Evolutionary conservation across 1,139 yeast species (phyloP), one percentile per base, ranked within the genome.

Genomic region (Debaryomyces udenii): DNA sequence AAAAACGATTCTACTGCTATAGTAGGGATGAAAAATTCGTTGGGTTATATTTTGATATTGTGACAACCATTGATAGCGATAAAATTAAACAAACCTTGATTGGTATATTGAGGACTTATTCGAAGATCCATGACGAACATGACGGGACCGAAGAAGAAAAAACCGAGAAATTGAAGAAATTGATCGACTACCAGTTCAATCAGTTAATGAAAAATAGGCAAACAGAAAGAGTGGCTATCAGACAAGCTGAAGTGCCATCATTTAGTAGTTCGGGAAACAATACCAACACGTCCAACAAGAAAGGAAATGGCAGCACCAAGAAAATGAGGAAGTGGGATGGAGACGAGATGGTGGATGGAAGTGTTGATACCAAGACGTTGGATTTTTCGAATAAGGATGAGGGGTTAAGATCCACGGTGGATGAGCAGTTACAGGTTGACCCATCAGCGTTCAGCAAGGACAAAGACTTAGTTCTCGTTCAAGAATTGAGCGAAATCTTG

Each of bases 291-390:
- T 57, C 61, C 3, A 45, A 52, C 28, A 47, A 49, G 42, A 46
- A 47, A 42, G 47, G 24, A 28, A 27, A 29, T 18, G 46, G 39
- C 36, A 43, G 45, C 32, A 11, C 27, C 24, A 31, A 31, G 29
- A 71, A 70, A 49, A 69, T 72, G 78, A 59, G 78, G 45, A 70
- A 67, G 46, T 73, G 78, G 78, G 65, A 67, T 24, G 71, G 69
- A 37, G 73, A 67, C 33, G 70, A 66, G 42, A 50, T 66, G 53
- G 66, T 66, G 2, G 65, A 56, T n/a, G 60, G 48, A 15, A 53
- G 45, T 17, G 55, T 50, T 9, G 56, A 46, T n/a, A 45, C 55
- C n/a, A 46, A 44, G 33, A 56, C 49, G 0, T 61, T 73, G 39
- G 78, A 71, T 46, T 72, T 66, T 45, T 70, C 76, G 2, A 62